phyloP scores from a whole-genome alignment of 1,284 basidiomycete species.

The Flammula alnicola region DNA sequence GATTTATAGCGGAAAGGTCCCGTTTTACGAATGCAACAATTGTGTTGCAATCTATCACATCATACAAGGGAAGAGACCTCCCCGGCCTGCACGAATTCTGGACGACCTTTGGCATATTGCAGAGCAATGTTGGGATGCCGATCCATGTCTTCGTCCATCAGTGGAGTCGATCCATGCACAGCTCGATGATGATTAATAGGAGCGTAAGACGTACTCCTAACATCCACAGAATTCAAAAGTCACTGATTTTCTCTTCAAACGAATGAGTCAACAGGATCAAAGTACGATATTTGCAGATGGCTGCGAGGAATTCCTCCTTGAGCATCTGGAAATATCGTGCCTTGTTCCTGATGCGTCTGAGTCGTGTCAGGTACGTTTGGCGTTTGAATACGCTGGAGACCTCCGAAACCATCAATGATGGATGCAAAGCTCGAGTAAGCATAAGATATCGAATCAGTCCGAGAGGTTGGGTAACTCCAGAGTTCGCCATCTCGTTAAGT shows the following conservation, averaged over 20 bases:
- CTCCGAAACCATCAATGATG: too few relatives aligned
- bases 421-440: too few relatives aligned
- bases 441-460: too few relatives aligned
- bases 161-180: conserved; percentile 14
- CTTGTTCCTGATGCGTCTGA: conserved; percentile 31
- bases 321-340: conserved; percentile 17
- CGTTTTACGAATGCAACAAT: conserved; percentile 20
- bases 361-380: conserved; percentile 19
- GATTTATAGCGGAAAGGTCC: conserved; percentile 25
- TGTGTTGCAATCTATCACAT: conserved; percentile 20
- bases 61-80: conserved; percentile 21
- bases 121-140: conserved; percentile 22
- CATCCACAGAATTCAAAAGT: conserved; percentile 2
- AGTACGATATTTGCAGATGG: conserved; percentile 22
- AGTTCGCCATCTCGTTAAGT: too few relatives aligned
- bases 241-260: conserved; percentile 17
- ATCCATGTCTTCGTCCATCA: conserved; percentile 18
- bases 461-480: too few relatives aligned
- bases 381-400: neutral
- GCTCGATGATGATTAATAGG: neutral
- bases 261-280: conserved; percentile 32
- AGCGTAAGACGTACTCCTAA: conserved; percentile 5
- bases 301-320: conserved; percentile 3
- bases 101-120: conserved; percentile 27
- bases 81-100: conserved; percentile 16